These are phyloP conservation scores for Tetracentron sinense DNA, from an alignment of 164 flowering plant genomes.

Conservation along the genomic window DNA sequence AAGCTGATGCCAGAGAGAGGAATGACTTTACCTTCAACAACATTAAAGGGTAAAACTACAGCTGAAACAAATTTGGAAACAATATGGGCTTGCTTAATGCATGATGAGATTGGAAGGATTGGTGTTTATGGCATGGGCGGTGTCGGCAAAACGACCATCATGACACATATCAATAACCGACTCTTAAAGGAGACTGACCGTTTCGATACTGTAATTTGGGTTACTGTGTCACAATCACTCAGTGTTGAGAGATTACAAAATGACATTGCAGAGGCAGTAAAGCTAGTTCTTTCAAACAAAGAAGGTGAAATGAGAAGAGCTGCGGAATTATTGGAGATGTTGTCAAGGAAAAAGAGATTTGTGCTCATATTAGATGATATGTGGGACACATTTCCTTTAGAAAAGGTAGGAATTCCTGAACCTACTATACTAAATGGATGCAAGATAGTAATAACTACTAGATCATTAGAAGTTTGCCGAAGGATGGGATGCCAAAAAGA, in stretches of 20 bases:
- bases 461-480: conserved; percentile 13
- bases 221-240: conserved; percentile 9
- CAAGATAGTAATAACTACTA: conserved; percentile 23
- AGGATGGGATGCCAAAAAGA: conserved; percentile 5
- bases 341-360: background rate
- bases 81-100: conserved; percentile 5
- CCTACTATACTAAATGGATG: conserved; percentile 6
- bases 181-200: background rate
- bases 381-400: no score
- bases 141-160: conserved; percentile 15
- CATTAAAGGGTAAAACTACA: background rate
- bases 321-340: background rate
- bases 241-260: conserved; percentile 14
- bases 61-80: background rate
- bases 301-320: conserved; percentile 6
- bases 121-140: conserved; percentile 24
- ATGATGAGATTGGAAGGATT: background rate
- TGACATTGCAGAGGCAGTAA: conserved; percentile 2
- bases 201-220: conserved; percentile 14
- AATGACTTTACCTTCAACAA: background rate
- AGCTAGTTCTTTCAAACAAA: conserved; percentile 7
- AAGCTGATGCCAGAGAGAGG: background rate
- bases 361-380: conserved; percentile 1
- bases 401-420: background rate
- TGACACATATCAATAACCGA: conserved; percentile 10